Percentiles rank a stretch among this genome's conserved stretches.
These are phyloP conservation scores for Tremellales sp. DNA, from an alignment of 1,284 basidiomycete species.

Conservation along the genomic window DNA sequence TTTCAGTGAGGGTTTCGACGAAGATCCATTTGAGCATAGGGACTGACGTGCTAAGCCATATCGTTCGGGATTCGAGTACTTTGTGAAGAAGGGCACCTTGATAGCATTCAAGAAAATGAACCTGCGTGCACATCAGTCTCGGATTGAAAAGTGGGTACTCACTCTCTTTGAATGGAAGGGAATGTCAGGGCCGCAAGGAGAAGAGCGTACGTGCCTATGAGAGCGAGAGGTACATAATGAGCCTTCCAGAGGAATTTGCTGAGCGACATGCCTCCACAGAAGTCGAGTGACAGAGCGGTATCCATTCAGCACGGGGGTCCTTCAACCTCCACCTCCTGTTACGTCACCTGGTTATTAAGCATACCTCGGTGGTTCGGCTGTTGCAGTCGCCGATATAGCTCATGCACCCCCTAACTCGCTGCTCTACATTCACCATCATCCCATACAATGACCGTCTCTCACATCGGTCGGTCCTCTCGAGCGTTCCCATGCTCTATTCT, in stretches of 20 bases:
- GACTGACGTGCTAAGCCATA: constrained; percentile 77
- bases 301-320: background rate
- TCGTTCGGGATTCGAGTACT: constrained; percentile 64
- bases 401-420: background rate
- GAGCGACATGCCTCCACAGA: too few species aligned
- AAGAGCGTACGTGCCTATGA: constrained; percentile 57
- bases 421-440: background rate
- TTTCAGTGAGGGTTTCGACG: constrained; percentile 1
- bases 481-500: background rate
- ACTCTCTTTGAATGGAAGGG: constrained; percentile 71
- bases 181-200: constrained; percentile 54
- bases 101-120: constrained; percentile 65
- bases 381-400: background rate
- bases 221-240: constrained; percentile 17
- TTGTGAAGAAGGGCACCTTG: constrained; percentile 60
- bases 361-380: background rate
- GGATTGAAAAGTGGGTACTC: constrained; percentile 42
- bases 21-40: background rate
- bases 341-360: background rate
- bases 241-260: too few species aligned
- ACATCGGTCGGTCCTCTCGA: constrained; percentile 14
- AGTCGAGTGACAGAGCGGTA: background rate
- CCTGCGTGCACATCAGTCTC: constrained; percentile 33
- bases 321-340: background rate
- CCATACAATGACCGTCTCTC: constrained; percentile 15